These are phyloP conservation scores for Diaporthe sp. DNA, from an alignment of 2,329 filamentous ascomycete genomes.

Conservation along the genomic window DNA sequence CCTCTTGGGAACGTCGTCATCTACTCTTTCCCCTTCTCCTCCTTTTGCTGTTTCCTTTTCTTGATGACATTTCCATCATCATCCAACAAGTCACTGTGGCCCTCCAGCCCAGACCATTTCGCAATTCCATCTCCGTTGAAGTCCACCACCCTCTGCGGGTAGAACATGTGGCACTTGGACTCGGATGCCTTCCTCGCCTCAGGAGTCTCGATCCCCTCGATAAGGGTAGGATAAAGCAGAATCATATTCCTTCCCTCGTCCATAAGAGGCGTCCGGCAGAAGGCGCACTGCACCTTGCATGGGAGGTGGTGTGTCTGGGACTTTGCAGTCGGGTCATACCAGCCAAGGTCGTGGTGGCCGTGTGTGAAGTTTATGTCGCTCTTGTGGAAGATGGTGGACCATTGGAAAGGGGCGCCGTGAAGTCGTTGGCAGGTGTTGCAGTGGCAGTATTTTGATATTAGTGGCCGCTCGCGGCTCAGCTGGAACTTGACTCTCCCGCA, in stretches of 20 bases:
- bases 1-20: not conserved
- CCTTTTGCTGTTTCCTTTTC: constrained; percentile 21
- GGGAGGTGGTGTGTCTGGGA: constrained; percentile 75
- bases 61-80: constrained; percentile 39
- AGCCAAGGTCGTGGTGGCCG: constrained; percentile 72
- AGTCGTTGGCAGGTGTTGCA: constrained; percentile 83
- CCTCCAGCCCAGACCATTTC: constrained; percentile 79
- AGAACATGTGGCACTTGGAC: constrained; percentile 83
- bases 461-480: constrained; percentile 74
- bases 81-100: constrained; percentile 44
- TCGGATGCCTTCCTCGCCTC: constrained; percentile 73
- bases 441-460: constrained; percentile 85
- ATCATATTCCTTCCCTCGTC: constrained; percentile 90
- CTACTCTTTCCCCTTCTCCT: not conserved
- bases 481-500: constrained; percentile 82
- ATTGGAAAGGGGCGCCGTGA: constrained; percentile 88
- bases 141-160: constrained; percentile 79
- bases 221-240: constrained; percentile 79
- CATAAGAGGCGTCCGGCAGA: constrained; percentile 84
- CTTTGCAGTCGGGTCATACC: constrained; percentile 76
- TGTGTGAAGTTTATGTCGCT: constrained; percentile 75
- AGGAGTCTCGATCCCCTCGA: constrained; percentile 69
- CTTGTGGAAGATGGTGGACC: constrained; percentile 90
- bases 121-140: constrained; percentile 76
- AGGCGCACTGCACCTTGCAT: constrained; percentile 82